phyloP scores from a whole-genome alignment of 257 asterid genomes.

The Gardenia jasminoides region DNA sequence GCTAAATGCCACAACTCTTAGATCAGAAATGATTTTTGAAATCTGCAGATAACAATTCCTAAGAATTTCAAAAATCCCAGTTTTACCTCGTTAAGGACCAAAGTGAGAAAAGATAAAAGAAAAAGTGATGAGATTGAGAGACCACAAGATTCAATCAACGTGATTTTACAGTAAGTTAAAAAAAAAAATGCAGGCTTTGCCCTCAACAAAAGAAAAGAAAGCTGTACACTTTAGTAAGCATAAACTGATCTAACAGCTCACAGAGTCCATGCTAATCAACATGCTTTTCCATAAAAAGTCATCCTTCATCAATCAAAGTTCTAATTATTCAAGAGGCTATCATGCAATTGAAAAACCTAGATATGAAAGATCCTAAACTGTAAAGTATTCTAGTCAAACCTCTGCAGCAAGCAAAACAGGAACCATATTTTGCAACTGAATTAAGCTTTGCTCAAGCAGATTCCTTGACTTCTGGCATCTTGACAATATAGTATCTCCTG shows the following conservation, averaged over 20 bases:
- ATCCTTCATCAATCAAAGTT: slow-evolving; percentile 8
- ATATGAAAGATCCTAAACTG: neutral
- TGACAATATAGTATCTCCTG: slow-evolving; percentile 71
- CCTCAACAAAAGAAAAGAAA: neutral
- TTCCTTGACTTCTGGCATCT: slow-evolving; percentile 65
- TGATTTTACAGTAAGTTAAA: neutral
- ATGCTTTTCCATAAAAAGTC: neutral
- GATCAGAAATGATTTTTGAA: slow-evolving; percentile 56
- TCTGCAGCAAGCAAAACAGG: slow-evolving; percentile 68
- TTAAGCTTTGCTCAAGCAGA: slow-evolving; percentile 63
- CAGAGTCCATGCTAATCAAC: neutral
- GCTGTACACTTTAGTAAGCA: neutral
- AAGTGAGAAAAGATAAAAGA: neutral
- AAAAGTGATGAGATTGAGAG: neutral
- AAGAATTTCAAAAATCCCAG: neutral
- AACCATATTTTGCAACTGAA: slow-evolving; percentile 67
- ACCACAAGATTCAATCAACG: neutral
- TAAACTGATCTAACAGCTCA: too few relatives aligned
- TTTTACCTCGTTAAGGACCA: neutral
- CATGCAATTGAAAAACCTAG: slow-evolving; percentile 5
- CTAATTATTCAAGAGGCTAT: neutral
- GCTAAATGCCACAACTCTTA: slow-evolving; percentile 47
- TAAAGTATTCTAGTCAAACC: slow-evolving; percentile 41
- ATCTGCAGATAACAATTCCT: slow-evolving; percentile 50
- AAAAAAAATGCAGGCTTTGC: neutral